Conservation (phyloP, 768 basidiomycete genomes). For the Boletellus sp. region DNA sequence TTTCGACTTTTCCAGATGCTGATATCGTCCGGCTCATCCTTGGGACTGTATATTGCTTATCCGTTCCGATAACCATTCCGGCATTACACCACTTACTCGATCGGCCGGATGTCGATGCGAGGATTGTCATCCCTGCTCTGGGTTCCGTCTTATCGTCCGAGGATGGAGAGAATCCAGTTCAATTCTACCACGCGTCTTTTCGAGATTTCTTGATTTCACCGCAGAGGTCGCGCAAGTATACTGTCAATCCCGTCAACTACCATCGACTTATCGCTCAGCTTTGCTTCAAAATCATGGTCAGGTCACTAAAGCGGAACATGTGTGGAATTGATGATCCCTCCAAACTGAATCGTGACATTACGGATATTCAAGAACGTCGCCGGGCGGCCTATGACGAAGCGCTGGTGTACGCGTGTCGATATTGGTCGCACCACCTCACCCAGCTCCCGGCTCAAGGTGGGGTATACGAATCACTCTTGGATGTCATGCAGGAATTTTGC, state of each 20-base stretch:
- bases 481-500: slow-evolving; percentile 7
- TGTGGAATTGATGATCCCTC: slow-evolving; percentile 15
- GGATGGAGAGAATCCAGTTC: slow-evolving; percentile 12
- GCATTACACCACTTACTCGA: slow-evolving; percentile 9
- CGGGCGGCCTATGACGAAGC: slow-evolving; percentile 8
- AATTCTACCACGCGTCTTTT: slow-evolving; percentile 21
- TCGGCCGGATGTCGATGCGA: slow-evolving; percentile 13
- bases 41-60: slow-evolving; percentile 16
- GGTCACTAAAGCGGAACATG: slow-evolving; percentile 13
- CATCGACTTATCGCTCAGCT: slow-evolving; percentile 17
- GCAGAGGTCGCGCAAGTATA: slow-evolving; percentile 11
- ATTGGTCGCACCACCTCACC: slow-evolving; percentile 15
- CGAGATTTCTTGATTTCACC: slow-evolving; percentile 15
- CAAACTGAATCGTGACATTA: slow-evolving; percentile 10
- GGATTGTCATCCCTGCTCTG: slow-evolving; percentile 18
- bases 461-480: slow-evolving; percentile 1
- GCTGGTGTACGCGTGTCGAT: slow-evolving; percentile 16
- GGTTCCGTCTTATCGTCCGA: slow-evolving; percentile 14
- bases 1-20: slow-evolving; percentile 14
- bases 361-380: slow-evolving; percentile 9
- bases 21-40: slow-evolving; percentile 16
- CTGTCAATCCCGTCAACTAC: slow-evolving; percentile 6
- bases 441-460: too few species aligned
- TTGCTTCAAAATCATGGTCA: slow-evolving; percentile 14
- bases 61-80: slow-evolving; percentile 11